Evolutionary conservation across 1,139 yeast genomes (phyloP).

Genomic region (Geotrichum candidum): DNA sequence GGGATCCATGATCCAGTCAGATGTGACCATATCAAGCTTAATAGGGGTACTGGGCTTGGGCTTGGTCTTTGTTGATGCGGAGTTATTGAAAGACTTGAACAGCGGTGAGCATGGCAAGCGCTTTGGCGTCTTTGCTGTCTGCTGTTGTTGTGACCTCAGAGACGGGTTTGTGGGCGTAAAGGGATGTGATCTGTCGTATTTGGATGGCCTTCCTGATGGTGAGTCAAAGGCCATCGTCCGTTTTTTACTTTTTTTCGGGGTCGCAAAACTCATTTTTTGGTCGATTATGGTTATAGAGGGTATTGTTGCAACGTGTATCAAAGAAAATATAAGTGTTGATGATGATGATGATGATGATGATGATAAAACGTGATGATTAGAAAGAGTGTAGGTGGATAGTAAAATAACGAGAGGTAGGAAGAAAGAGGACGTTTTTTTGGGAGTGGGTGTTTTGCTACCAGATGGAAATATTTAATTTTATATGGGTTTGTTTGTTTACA

Average conservation of each 20-base stretch:
- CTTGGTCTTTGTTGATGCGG: conserved; percentile 17
- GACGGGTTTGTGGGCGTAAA: conserved; percentile 10
- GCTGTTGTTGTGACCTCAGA: conserved; percentile 12
- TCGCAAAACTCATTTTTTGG: conserved; percentile 25
- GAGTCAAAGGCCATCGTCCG: conserved; percentile 25
- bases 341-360: background rate
- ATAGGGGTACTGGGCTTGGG: conserved; percentile 38
- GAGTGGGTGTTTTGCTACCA: background rate
- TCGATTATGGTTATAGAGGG: background rate
- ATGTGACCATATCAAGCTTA: conserved; percentile 40
- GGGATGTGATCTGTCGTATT: conserved; percentile 19
- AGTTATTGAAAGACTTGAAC: conserved; percentile 17
- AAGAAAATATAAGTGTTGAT: background rate
- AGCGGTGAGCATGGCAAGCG: conserved; percentile 15
- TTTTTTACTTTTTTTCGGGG: conserved; percentile 27
- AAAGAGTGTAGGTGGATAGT: no score
- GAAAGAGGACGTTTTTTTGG: background rate
- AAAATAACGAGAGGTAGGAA: background rate
- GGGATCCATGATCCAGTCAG: conserved; percentile 32
- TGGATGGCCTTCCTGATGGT: conserved; percentile 22
- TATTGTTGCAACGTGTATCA: conserved; percentile 10
- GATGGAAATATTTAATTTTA: background rate
- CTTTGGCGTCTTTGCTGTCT: conserved; percentile 6
- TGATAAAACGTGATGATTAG: no score
- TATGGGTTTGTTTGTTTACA: background rate